These are phyloP conservation scores for Oxyria digyna DNA, from an alignment of 148 eudicot genomes.

Conservation along the genomic window DNA sequence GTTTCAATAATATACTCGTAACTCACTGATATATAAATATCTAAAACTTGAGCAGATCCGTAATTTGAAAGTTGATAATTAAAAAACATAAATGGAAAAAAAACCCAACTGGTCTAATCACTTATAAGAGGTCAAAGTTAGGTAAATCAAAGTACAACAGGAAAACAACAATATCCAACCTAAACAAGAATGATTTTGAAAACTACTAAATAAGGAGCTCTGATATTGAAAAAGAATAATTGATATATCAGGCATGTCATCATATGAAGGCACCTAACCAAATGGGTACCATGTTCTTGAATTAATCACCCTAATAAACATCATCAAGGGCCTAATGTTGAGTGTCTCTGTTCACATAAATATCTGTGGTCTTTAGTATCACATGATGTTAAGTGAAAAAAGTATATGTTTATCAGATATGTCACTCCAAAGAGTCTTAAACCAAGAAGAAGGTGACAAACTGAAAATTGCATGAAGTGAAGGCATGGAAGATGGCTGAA, in stretches of 20 bases:
- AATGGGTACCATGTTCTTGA: slow-evolving; percentile 7
- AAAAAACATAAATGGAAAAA: not conserved
- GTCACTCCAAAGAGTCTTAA: not conserved
- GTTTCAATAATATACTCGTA: too few species aligned
- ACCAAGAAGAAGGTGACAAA: slow-evolving; percentile 3
- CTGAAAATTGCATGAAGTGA: slow-evolving; percentile 6
- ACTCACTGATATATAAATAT: too few species aligned
- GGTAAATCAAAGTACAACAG: not conserved
- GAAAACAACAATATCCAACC: not conserved
- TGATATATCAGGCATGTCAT: not conserved
- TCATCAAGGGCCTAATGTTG: slow-evolving; percentile 3
- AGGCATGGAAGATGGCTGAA: slow-evolving; percentile 24
- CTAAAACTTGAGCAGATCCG: not conserved
- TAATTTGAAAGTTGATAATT: not conserved
- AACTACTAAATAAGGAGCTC: not conserved
- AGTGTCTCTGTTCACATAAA: not conserved
- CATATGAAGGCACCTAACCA: slow-evolving; percentile 1
- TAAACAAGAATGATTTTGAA: not conserved
- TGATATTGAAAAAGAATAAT: not conserved
- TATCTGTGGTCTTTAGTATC: not conserved
- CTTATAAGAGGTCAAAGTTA: not conserved
- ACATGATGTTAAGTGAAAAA: too few species aligned
- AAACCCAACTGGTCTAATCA: not conserved
- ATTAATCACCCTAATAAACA: slow-evolving; percentile 8
- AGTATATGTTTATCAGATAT: not conserved